Base-by-base conservation (phyloP, 2,329 filamentous ascomycete genomes). In the Trichophyton simii region DNA sequence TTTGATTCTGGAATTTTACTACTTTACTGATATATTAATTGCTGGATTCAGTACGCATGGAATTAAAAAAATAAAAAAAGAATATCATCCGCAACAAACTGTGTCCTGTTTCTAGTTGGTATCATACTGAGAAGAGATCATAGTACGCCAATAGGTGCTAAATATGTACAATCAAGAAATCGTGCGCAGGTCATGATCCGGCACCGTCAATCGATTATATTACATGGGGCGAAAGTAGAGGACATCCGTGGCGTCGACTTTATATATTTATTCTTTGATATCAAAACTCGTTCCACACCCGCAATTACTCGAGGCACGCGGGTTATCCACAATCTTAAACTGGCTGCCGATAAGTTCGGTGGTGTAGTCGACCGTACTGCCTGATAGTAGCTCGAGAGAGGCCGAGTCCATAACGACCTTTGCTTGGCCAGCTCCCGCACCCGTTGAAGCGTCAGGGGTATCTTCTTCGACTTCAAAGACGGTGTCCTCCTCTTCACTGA, bases 251-350 rank as follows among this genome's bases (percentile, higher is more conserved):
- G 15, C 13, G 22, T 52, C 22, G 18, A 28, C 20, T 28, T 28
- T 36, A 36, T 34, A 55, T 36, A 28, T 15, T 31, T 55, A 65
- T 42, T 63, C 60, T 22, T 42, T 58, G 31, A 97, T 90, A 76
- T 97, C 94, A 75, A 99, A 99, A 72, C 92, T 97, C 15, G 92
- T 96, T 6, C 94, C 94, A 75, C 94, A 99, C 0, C 94, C 94
- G 77, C 94, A 99, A 73, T 89, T 96, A 75, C 91, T 97, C 62
- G 88, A 90, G 3, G 94, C 94, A 46, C 85, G 79, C 0, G 94
- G 94, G 70, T 97, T 99, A 68, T 95, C 91, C 63, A 90, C 86
- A 70, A 99, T 91, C 80, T 95, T 96, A 75, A 99, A 99, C 76
- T 97, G 91, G 69, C 87, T 89, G 28, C 88, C 88, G 70, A 96